Percentiles rank a stretch among this genome's conserved stretches.
phyloP scores from a whole-genome alignment of 306 rosid genomes.

The Trichosanthes truncata region DNA sequence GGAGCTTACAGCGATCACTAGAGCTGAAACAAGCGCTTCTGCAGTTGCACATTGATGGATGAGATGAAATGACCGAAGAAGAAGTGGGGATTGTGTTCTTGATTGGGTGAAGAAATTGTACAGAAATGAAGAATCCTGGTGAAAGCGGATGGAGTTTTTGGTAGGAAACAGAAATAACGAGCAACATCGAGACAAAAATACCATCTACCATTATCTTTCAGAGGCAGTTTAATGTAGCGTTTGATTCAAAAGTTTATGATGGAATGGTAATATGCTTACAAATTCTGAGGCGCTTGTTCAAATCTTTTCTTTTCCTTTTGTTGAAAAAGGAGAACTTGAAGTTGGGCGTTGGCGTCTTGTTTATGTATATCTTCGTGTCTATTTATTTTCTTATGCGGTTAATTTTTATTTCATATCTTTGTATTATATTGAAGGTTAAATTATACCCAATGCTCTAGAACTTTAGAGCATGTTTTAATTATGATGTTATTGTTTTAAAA shows the following conservation, averaged over 20 bases:
- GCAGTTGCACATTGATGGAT: background rate
- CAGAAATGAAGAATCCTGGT: background rate
- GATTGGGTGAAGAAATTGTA: constrained; percentile 13
- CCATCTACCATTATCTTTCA: constrained; percentile 23
- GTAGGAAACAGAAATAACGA: background rate
- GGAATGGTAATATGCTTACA: background rate
- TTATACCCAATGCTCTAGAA: no score
- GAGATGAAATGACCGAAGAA: background rate
- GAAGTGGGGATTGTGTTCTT: constrained; percentile 4
- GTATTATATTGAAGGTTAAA: no score
- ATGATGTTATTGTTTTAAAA: no score
- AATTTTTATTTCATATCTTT: no score
- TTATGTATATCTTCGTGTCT: no score
- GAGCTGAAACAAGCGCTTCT: constrained; percentile 30
- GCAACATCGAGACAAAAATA: background rate
- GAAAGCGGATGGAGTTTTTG: background rate
- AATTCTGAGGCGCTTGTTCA: no score
- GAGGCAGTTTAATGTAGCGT: background rate
- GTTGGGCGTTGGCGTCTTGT: background rate
- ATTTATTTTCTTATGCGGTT: no score
- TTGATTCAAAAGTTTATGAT: background rate
- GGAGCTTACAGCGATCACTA: constrained; percentile 35
- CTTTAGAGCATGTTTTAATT: no score
- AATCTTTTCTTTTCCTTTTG: no score
- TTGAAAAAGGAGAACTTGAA: no score